Conservation (phyloP, 257 asterid genomes). For the Solanum tarapatanum region DNA sequence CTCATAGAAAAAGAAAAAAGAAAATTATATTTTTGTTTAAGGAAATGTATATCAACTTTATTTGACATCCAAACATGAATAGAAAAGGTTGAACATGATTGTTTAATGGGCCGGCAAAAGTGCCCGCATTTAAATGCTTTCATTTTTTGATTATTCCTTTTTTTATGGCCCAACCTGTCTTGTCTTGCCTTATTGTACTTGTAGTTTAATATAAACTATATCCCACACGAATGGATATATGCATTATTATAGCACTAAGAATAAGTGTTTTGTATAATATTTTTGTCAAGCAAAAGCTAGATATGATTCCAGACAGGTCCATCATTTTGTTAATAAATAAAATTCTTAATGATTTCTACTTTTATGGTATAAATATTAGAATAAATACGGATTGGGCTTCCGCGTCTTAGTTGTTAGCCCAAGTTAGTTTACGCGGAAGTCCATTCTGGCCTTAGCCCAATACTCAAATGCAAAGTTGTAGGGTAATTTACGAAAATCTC, state of each 20-base stretch:
- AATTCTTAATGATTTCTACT: neutral
- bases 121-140: neutral
- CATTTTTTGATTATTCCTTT: neutral
- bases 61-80: neutral
- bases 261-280: neutral
- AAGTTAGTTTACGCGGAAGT: neutral
- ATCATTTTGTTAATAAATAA: neutral
- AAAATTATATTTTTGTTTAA: neutral
- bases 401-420: neutral
- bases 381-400: neutral
- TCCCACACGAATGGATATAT: constrained; percentile 1
- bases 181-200: neutral
- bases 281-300: neutral
- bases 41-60: neutral
- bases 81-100: neutral
- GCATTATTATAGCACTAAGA: neutral
- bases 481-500: too few relatives aligned
- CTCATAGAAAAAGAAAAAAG: neutral
- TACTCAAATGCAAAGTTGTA: neutral
- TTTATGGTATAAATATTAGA: neutral
- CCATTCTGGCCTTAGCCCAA: neutral
- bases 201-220: neutral
- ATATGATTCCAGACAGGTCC: neutral
- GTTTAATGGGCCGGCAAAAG: neutral
- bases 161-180: neutral